phyloP scores from a whole-genome alignment of 2,329 filamentous ascomycete species.

The Botrytis tulipae region DNA sequence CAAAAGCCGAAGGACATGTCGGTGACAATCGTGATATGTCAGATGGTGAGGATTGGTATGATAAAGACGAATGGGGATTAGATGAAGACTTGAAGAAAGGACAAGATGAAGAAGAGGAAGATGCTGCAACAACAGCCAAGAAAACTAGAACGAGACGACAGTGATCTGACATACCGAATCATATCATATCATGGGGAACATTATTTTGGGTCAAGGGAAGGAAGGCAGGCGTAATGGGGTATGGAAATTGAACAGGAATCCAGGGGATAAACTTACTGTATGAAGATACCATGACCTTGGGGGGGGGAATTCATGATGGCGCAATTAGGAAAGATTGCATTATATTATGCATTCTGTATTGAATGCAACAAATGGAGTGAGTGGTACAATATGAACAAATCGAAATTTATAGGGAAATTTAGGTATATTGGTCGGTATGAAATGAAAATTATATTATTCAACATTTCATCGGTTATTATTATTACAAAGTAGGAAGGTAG shows the following conservation, averaged over 20 bases:
- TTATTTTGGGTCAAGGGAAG: neutral
- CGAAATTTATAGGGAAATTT: neutral
- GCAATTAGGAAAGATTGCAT: constrained; percentile 16
- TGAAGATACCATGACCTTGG: constrained; percentile 17
- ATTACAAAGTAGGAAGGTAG: neutral
- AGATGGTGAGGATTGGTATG: constrained; percentile 88
- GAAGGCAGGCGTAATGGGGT: constrained; percentile 17
- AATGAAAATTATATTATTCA: neutral
- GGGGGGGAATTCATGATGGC: constrained; percentile 8
- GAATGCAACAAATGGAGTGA: constrained; percentile 5
- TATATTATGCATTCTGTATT: constrained; percentile 12
- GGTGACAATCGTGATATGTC: constrained; percentile 68
- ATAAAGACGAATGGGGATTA: constrained; percentile 75
- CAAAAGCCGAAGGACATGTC: constrained; percentile 73
- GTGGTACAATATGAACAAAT: neutral
- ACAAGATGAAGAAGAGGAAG: constrained; percentile 79
- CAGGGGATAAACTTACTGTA: constrained; percentile 6
- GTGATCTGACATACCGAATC: constrained; percentile 22
- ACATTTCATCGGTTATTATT: neutral
- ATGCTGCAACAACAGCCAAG: constrained; percentile 50
- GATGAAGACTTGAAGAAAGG: constrained; percentile 76
- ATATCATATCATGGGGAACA: neutral
- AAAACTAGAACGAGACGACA: constrained; percentile 48
- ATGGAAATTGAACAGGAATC: constrained; percentile 13
- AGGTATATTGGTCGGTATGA: neutral